phyloP scores from a whole-genome alignment of 306 rosid species.

The Pterocarpus santalinus region DNA sequence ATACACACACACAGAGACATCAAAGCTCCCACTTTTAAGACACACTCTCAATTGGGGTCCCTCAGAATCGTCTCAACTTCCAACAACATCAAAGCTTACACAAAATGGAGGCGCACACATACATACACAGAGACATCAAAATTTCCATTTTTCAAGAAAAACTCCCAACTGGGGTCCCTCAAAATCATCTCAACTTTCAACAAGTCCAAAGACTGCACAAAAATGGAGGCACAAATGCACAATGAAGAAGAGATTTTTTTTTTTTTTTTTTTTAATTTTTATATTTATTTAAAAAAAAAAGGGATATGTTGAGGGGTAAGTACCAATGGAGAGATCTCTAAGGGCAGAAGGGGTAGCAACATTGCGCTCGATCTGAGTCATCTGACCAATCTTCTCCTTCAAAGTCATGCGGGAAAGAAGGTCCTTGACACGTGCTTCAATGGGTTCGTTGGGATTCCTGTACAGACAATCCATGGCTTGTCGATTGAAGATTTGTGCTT shows the following conservation, averaged over 20 bases:
- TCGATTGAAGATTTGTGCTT: too few relatives aligned
- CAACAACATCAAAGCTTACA: not conserved
- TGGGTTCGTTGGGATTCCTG: slow-evolving; percentile 61
- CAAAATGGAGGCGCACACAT: not conserved
- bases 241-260: too few relatives aligned
- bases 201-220: not conserved
- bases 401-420: slow-evolving; percentile 87
- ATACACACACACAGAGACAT: not conserved
- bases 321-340: slow-evolving; percentile 68
- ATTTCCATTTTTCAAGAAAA: too few relatives aligned
- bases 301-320: not conserved
- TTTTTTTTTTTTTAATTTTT: too few relatives aligned
- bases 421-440: slow-evolving; percentile 81
- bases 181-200: not conserved
- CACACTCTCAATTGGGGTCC: slow-evolving; percentile 1
- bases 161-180: not conserved
- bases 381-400: slow-evolving; percentile 78
- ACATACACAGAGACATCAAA: not conserved
- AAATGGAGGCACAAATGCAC: not conserved
- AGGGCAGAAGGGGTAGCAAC: slow-evolving; percentile 65
- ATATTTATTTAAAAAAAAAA: not conserved
- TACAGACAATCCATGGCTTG: slow-evolving; percentile 46
- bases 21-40: slow-evolving; percentile 14
- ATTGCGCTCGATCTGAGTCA: slow-evolving; percentile 82
- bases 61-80: not conserved